Percentiles rank a stretch among this genome's conserved stretches.
These are phyloP conservation scores for Amphichorda felina DNA, from an alignment of 2,329 filamentous ascomycete species.

Conservation along the genomic window DNA sequence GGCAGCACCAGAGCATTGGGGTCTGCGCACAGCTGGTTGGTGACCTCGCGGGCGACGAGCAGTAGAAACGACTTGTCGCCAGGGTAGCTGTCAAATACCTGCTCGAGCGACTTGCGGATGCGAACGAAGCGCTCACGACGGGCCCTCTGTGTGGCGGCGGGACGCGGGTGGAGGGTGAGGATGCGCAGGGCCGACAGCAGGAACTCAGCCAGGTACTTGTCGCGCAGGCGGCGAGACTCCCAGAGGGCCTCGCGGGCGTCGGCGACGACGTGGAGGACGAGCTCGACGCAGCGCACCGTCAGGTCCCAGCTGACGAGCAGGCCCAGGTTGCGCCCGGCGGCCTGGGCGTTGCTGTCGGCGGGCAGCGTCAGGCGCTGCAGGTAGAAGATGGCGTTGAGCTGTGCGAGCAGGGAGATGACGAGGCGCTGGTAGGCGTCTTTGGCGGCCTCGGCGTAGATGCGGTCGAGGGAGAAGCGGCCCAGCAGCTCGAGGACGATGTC, in stretches of 20 bases:
- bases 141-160: constrained; percentile 15
- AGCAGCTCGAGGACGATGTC: constrained; percentile 27
- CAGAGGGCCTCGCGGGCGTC: constrained; percentile 23
- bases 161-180: constrained; percentile 23
- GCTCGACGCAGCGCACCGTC: constrained; percentile 22
- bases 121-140: constrained; percentile 24
- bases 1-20: constrained; percentile 21
- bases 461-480: constrained; percentile 27
- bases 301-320: constrained; percentile 27
- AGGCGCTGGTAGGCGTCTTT: constrained; percentile 17
- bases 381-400: constrained; percentile 25
- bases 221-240: constrained; percentile 15
- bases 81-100: constrained; percentile 25
- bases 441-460: constrained; percentile 20
- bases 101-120: constrained; percentile 22
- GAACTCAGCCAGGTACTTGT: constrained; percentile 24
- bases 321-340: constrained; percentile 22
- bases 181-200: constrained; percentile 23
- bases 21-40: constrained; percentile 19
- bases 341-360: constrained; percentile 14
- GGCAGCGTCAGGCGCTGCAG: constrained; percentile 25
- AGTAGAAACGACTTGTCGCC: constrained; percentile 23
- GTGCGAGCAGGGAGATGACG: constrained; percentile 20
- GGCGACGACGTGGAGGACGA: constrained; percentile 20
- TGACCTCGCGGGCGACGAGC: constrained; percentile 22